Base-by-base conservation (phyloP, 2,329 filamentous ascomycete genomes). In the Cryphonectria radicalis region DNA sequence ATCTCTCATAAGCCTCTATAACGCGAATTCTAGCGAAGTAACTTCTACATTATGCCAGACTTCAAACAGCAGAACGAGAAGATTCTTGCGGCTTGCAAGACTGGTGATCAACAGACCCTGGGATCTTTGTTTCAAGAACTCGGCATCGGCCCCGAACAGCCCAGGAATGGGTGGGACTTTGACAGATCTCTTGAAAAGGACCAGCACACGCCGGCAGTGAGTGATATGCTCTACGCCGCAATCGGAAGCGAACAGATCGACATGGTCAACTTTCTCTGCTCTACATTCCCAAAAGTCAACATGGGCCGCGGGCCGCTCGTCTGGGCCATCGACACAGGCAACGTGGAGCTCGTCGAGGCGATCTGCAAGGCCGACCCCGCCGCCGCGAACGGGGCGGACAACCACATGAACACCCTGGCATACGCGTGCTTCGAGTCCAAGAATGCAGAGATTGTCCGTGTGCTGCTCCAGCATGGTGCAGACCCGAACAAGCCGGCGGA, bases 41-140 rank as follows among this genome's bases (percentile, higher is more conserved):
- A 60, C 6, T 19, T 35, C 57, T 22, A 22, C 14, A 60, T 60
- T 32, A 60, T 60, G 57, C 17, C 57, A 5, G 19, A 60, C n/a
- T 14, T 60, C 3, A 17, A 60, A 60, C 28, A 60, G 7, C 57
- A 60, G 17, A 60, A 37, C 28, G 32, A 60, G 28, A 60, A 8
- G 19, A 63, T 63, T 28, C n/a, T 63, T 11, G n/a, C 37, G 37
- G 60, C 60, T 17, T 63, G 60, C 60, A 63, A n/a, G 60, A 25
- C 22, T 43, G 60, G 60, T 14, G 60, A 63, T 43, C 35, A 25
- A 25, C n/a, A 19, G 60, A 43, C 60, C 4, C 22, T 63, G 37
- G 13, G 28, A 6, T 22, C 17, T n/a, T 19, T 63, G 60, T 63
- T 63, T 6, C 37, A 28, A 63, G 60, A 63, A 63, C n/a, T 40